Evolutionary conservation across 2,329 filamentous ascomycete species (phyloP).

Genomic region (Trichoderma sp.): DNA sequence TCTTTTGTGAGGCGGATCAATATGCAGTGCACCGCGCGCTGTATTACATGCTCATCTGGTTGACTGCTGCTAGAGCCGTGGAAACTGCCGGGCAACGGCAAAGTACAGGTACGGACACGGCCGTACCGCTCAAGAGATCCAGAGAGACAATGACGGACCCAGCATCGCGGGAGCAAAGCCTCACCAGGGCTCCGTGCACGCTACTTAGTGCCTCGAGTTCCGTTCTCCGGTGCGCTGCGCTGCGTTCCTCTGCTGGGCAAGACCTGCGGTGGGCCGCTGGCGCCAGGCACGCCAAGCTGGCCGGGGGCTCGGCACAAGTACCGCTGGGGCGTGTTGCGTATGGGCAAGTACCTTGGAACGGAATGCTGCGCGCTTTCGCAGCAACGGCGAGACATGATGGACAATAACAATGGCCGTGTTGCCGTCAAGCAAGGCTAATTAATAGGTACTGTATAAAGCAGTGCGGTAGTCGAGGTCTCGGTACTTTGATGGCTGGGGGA

Average conservation of each 20-base stretch:
- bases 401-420: background rate
- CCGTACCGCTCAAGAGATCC: background rate
- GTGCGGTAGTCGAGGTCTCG: background rate
- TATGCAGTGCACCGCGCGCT: background rate
- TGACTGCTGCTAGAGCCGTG: no score
- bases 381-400: background rate
- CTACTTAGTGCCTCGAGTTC: background rate
- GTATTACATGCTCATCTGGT: background rate
- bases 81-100: background rate
- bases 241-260: slow-evolving; percentile 25
- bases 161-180: background rate
- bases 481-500: slow-evolving; percentile 1
- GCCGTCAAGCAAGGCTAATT: background rate
- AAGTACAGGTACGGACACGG: background rate
- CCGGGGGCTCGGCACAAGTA: slow-evolving; percentile 11
- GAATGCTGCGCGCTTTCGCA: background rate
- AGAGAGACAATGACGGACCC: background rate
- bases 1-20: background rate
- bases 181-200: background rate
- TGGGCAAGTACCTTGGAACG: background rate
- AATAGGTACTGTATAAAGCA: no score
- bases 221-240: slow-evolving; percentile 19
- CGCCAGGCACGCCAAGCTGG: slow-evolving; percentile 20
- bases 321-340: background rate
- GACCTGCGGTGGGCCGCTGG: slow-evolving; percentile 7